These are phyloP conservation scores for Rhodofomes roseus DNA, from an alignment of 1,284 basidiomycete genomes.

Conservation along the genomic window DNA sequence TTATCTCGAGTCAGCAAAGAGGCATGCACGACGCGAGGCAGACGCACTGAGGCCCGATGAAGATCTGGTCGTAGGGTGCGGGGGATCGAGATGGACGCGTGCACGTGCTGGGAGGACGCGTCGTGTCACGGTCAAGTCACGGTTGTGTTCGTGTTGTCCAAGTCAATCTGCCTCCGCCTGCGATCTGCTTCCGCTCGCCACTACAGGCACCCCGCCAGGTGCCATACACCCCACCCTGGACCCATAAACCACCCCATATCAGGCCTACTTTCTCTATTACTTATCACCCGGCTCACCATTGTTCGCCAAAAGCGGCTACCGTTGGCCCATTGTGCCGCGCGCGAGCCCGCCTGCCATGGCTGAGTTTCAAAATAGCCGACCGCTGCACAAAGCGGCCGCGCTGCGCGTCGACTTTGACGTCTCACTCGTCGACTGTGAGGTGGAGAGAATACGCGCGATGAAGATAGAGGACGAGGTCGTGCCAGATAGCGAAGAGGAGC, in stretches of 20 bases:
- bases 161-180: background rate
- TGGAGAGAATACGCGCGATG: background rate
- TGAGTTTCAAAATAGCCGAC: slow-evolving; percentile 4
- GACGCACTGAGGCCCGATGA: background rate
- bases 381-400: background rate
- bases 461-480: slow-evolving; percentile 13
- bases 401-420: background rate
- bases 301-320: background rate
- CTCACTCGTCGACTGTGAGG: background rate
- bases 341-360: background rate
- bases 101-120: background rate
- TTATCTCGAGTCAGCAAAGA: too few species aligned
- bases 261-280: background rate
- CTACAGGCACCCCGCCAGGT: background rate
- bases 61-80: background rate
- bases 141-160: too few species aligned
- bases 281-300: background rate
- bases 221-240: background rate
- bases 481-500: slow-evolving; percentile 25
- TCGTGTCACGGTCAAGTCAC: background rate
- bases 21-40: too few species aligned
- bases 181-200: background rate
- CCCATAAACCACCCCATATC: background rate
- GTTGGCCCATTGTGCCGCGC: background rate
- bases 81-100: background rate